phyloP scores from a whole-genome alignment of 768 basidiomycete genomes.

The Suillus paluster region DNA sequence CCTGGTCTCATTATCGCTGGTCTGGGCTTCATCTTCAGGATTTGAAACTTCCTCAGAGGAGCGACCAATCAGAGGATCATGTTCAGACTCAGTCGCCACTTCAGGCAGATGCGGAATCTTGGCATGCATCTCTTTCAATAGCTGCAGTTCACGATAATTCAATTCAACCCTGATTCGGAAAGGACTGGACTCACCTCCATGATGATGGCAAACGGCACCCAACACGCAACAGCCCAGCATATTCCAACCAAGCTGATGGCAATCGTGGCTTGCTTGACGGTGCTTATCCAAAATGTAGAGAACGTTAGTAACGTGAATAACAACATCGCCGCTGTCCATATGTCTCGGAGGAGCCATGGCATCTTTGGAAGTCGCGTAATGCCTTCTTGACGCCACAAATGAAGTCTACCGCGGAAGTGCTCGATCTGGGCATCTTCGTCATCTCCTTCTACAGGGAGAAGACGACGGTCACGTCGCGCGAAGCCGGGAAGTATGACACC shows the following conservation, averaged over 20 bases:
- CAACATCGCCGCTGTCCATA: constrained; percentile 88
- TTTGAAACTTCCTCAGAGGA: constrained; percentile 53
- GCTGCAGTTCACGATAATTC: constrained; percentile 41
- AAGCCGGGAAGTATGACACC: constrained; percentile 83
- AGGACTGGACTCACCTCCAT: constrained; percentile 83
- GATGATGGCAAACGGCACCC: constrained; percentile 96
- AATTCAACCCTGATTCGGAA: background rate
- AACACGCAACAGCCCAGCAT: constrained; percentile 97
- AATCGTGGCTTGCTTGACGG: constrained; percentile 78
- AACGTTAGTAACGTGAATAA: constrained; percentile 80
- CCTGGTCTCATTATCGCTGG: constrained; percentile 30
- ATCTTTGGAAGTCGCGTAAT: constrained; percentile 78
- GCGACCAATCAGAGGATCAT: constrained; percentile 62
- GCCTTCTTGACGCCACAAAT: constrained; percentile 86
- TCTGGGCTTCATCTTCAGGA: constrained; percentile 37
- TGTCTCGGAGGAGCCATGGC: constrained; percentile 91
- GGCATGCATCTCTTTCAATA: constrained; percentile 71
- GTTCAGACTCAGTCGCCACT: constrained; percentile 40
- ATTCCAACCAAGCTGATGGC: constrained; percentile 88
- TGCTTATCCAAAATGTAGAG: constrained; percentile 86
- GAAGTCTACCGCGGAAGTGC: constrained; percentile 71
- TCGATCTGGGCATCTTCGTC: constrained; percentile 77
- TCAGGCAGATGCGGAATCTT: constrained; percentile 29
- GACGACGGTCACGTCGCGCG: constrained; percentile 77
- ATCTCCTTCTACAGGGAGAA: constrained; percentile 69